A percentile compares a stretch with the other conserved stretches of the same genome.
Evolutionary conservation across 805 yeast genomes (phyloP).

Genomic region (Ogataea haglerorum): DNA sequence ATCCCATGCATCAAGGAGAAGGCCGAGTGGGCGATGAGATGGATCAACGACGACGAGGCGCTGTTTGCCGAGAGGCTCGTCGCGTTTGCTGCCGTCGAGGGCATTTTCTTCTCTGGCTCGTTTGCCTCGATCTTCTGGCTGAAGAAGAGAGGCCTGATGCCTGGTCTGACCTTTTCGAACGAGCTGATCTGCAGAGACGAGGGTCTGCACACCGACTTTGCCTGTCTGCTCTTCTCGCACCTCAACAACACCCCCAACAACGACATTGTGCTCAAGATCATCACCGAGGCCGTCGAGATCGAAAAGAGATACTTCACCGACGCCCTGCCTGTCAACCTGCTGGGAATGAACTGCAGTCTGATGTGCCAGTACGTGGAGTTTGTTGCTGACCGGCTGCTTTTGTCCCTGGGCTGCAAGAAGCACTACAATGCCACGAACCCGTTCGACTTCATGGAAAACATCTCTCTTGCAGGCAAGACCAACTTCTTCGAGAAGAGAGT

Average conservation of each 20-base stretch:
- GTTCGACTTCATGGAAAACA: conserved; percentile 98
- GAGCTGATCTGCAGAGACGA: conserved; percentile 98
- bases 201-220: conserved; percentile 98
- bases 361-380: conserved; percentile 99
- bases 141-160: conserved; percentile 98
- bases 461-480: conserved; percentile 97
- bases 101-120: conserved; percentile 97
- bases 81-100: conserved; percentile 98
- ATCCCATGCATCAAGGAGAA: conserved; percentile 95
- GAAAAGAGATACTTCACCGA: conserved; percentile 94
- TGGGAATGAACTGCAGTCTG: conserved; percentile 91
- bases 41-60: conserved; percentile 88
- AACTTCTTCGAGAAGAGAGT: conserved; percentile 99
- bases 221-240: conserved; percentile 91
- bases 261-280: conserved; percentile 75
- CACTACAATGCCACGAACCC: conserved; percentile 86
- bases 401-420: conserved; percentile 89
- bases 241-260: conserved; percentile 83
- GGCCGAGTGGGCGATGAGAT: conserved; percentile 98
- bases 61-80: conserved; percentile 93
- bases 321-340: conserved; percentile 86
- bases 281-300: conserved; percentile 91
- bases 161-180: conserved; percentile 96
- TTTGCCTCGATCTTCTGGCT: conserved; percentile 98
- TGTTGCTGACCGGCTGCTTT: conserved; percentile 91